Evolutionary conservation across 2,329 filamentous ascomycete species (phyloP), one percentile per base, ranked within the genome.

Genomic region (Aureobasidium sp.): DNA sequence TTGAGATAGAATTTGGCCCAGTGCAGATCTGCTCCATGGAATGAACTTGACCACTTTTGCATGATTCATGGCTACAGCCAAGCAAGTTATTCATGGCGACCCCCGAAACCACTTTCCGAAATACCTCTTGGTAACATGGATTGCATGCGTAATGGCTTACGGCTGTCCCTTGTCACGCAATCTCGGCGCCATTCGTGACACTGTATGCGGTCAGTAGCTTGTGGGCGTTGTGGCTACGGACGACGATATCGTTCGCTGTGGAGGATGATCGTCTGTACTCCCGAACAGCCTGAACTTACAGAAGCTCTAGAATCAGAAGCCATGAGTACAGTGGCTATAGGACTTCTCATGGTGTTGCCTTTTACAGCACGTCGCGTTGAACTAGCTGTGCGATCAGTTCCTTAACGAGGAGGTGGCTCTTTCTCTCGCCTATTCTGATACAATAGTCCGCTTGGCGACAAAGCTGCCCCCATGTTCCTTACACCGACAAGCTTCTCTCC

Each of bases 401-500:
- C 10, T 32, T 6, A 5, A 41, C 12, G 37, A 56, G 37, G 37
- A 42, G 17, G 26, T 23, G 27, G 41, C 41, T 46, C 39, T 34
- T 46, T 34, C 29, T 27, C 20, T 57, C 53, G 41, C 53, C 46
- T 57, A 29, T 23, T 47, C 53, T 44, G 39, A 44, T 46, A 57
- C 39, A 57, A 46, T 44, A 57, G 39, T 46, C 27, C 26, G 53
- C 53, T 57, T 57, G 53, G 53, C 53, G 32, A 44, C 27, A 34
- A 36, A 20, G 32, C 26, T n/a, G 29, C 2, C 26, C 47, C 53
- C 53, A 57, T 57, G 27, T 46, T 20, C 13, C 17, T 27, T 12
- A 32, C 27, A 20, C 15, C 9, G 10, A 57, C 39, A 57, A 23
- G 41, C 39, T 57, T 42, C 41, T 57, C 53, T 23, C 36, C 20